phyloP scores from a whole-genome alignment of 768 basidiomycete genomes.

The Kwoniella mangroviensis region DNA sequence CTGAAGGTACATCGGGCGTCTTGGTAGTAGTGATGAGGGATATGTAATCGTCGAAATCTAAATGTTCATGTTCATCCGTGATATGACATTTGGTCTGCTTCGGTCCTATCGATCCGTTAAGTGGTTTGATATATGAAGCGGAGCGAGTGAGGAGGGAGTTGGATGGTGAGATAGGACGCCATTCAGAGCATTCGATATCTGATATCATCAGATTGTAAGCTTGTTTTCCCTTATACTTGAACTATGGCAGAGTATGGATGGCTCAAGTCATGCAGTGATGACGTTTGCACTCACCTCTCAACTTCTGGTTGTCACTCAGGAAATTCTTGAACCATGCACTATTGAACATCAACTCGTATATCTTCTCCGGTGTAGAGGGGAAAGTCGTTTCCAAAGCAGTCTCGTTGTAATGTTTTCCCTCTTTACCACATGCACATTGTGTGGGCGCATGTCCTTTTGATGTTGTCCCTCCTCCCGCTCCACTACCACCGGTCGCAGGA shows the following conservation, averaged over 20 bases:
- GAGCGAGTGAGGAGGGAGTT: slow-evolving; percentile 78
- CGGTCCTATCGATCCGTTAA: slow-evolving; percentile 85
- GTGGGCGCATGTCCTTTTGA: slow-evolving; percentile 62
- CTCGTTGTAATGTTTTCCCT: slow-evolving; percentile 73
- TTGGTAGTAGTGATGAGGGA: slow-evolving; percentile 83
- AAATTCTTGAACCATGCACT: slow-evolving; percentile 96
- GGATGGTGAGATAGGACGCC: slow-evolving; percentile 70
- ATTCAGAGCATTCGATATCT: slow-evolving; percentile 97
- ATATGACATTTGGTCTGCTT: slow-evolving; percentile 96
- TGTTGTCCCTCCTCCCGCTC: slow-evolving; percentile 6
- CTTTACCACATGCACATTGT: slow-evolving; percentile 72
- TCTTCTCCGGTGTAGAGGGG: slow-evolving; percentile 90
- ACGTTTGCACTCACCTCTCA: slow-evolving; percentile 69
- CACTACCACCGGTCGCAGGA: not conserved
- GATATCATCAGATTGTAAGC: no score
- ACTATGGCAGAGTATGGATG: not conserved
- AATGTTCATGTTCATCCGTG: slow-evolving; percentile 76
- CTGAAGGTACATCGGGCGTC: slow-evolving; percentile 93
- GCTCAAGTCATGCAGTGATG: not conserved
- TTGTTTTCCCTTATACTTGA: no score
- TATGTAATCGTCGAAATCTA: slow-evolving; percentile 83
- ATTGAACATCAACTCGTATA: slow-evolving; percentile 93
- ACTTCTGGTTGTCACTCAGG: slow-evolving; percentile 83
- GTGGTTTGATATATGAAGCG: slow-evolving; percentile 95
- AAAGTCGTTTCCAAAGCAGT: slow-evolving; percentile 75